Evolutionary conservation across 1,139 yeast species (phyloP).

Genomic region (Pichia sp.): DNA sequence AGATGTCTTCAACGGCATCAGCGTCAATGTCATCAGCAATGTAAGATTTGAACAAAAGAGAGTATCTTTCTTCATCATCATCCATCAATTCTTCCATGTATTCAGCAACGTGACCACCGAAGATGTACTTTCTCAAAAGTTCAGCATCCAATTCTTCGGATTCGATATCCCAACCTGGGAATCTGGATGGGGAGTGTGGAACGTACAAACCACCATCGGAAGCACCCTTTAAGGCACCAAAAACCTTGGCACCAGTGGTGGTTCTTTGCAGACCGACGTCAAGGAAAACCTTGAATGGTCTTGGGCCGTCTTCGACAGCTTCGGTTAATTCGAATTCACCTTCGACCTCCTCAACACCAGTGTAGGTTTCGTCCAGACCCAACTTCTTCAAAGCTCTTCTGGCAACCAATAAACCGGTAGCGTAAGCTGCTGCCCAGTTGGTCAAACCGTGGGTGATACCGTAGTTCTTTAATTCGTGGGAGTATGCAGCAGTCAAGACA

Average conservation of each 20-base stretch:
- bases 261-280: constrained; percentile 99
- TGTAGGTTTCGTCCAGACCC: constrained; percentile 96
- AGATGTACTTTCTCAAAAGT: constrained; percentile 87
- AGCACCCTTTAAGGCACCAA: constrained; percentile 99
- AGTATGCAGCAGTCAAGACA: constrained; percentile 96
- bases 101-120: constrained; percentile 99
- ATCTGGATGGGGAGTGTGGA: constrained; percentile 99
- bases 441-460: constrained; percentile 99
- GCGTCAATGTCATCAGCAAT: constrained; percentile 96
- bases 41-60: constrained; percentile 93
- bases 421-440: constrained; percentile 99
- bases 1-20: constrained; percentile 93
- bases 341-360: constrained; percentile 98
- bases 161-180: constrained; percentile 99
- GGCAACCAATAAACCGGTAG: constrained; percentile 97
- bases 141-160: constrained; percentile 98
- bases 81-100: constrained; percentile 99
- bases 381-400: constrained; percentile 98
- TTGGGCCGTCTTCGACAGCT: constrained; percentile 99
- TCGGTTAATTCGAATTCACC: constrained; percentile 98
- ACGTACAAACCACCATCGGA: constrained; percentile 99
- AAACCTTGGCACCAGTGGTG: constrained; percentile 99
- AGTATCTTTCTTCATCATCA: constrained; percentile 99
- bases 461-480: constrained; percentile 97
- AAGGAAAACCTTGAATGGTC: constrained; percentile 99